These are phyloP conservation scores for Luffa acutangula DNA, from an alignment of 306 rosid genomes.

Conservation along the genomic window DNA sequence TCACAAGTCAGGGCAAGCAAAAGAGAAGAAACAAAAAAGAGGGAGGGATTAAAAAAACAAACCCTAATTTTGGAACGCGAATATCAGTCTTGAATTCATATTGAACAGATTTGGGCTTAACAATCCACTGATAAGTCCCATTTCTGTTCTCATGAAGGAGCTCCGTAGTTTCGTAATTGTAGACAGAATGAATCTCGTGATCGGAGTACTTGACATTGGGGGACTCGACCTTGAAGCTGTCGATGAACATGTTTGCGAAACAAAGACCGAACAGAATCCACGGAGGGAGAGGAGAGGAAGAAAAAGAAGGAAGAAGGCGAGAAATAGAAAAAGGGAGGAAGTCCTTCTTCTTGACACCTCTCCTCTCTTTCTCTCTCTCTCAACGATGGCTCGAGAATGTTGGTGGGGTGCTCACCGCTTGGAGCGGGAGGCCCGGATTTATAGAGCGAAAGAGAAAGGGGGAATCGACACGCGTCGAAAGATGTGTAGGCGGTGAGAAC, in stretches of 20 bases:
- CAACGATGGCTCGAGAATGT: background rate
- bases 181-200: slow-evolving; percentile 71
- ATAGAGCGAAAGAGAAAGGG: background rate
- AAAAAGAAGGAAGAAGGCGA: background rate
- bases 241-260: slow-evolving; percentile 49
- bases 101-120: slow-evolving; percentile 72
- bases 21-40: too few species aligned
- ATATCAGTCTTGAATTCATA: slow-evolving; percentile 67
- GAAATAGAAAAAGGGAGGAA: background rate
- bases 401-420: background rate
- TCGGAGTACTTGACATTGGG: slow-evolving; percentile 67
- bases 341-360: background rate
- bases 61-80: slow-evolving; percentile 88
- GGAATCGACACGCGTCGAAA: slow-evolving; percentile 2
- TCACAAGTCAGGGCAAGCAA: background rate
- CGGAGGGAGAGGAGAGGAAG: background rate
- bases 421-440: background rate
- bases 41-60: slow-evolving; percentile 3
- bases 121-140: slow-evolving; percentile 85
- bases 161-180: slow-evolving; percentile 83
- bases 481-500: background rate
- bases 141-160: slow-evolving; percentile 74
- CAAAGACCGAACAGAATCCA: background rate
- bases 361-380: background rate
- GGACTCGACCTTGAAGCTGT: slow-evolving; percentile 77